Conservation (phyloP, 306 rosid genomes). For the Trifolium dubium region DNA sequence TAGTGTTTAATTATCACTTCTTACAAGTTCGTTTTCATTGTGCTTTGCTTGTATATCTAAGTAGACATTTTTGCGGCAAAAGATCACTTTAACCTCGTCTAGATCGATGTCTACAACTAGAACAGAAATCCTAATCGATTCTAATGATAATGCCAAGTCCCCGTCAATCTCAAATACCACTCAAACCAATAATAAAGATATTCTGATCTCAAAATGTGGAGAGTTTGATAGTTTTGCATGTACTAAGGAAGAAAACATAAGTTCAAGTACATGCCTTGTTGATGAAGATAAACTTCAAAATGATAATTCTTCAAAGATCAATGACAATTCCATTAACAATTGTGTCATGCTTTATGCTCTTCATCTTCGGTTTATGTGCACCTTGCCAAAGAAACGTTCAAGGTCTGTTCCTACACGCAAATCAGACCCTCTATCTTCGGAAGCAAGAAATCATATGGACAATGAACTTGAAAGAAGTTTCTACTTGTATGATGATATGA, state of each 20-base stretch:
- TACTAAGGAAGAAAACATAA: conserved; percentile 38
- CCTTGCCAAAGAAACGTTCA: conserved; percentile 56
- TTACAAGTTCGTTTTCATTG: conserved; percentile 21
- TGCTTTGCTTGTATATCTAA: conserved; percentile 41
- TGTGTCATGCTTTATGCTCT: conserved; percentile 73
- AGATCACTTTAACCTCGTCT: conserved; percentile 65
- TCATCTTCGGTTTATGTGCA: conserved; percentile 72
- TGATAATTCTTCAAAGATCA: conserved; percentile 44
- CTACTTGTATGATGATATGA: conserved; percentile 79
- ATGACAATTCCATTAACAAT: conserved; percentile 42
- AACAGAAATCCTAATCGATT: conserved; percentile 48
- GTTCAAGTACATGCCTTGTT: conserved; percentile 30
- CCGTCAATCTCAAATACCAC: conserved; percentile 35
- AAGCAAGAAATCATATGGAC: conserved; percentile 43
- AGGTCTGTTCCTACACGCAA: conserved; percentile 63
- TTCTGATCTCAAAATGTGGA: conserved; percentile 32
- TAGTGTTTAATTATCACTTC: neutral
- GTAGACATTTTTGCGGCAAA: conserved; percentile 88
- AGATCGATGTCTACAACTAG: conserved; percentile 37
- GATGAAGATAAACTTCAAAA: conserved; percentile 38
- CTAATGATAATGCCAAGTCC: conserved; percentile 42
- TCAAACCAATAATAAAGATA: conserved; percentile 36
- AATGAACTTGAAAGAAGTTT: conserved; percentile 62
- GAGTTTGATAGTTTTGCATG: conserved; percentile 27
- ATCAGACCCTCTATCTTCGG: conserved; percentile 47